A percentile compares a stretch with the other conserved stretches of the same genome.
These are phyloP conservation scores for Globisporangium megalacanthum DNA, from an alignment of 352 stramenopile genomes.

Conservation along the genomic window DNA sequence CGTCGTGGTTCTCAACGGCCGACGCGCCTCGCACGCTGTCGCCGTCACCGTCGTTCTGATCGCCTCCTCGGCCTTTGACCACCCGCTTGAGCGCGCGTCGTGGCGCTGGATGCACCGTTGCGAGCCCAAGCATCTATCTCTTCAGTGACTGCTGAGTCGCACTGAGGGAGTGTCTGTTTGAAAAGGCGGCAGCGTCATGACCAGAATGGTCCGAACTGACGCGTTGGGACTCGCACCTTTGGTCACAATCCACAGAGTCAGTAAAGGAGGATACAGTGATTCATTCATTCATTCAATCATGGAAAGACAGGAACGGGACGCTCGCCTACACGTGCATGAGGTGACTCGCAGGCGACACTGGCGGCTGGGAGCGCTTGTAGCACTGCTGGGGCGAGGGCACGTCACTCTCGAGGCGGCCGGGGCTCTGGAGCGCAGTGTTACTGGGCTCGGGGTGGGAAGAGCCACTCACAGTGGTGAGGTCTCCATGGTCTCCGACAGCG, in stretches of 20 bases:
- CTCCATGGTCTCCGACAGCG: background rate
- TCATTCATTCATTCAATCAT: too few species aligned
- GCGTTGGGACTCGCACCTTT: constrained; percentile 1
- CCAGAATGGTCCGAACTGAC: too few species aligned
- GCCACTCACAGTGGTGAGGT: background rate
- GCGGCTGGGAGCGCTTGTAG: constrained; percentile 54
- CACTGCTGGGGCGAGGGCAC: constrained; percentile 27
- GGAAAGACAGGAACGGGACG: too few species aligned
- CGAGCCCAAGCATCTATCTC: background rate
- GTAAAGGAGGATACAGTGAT: background rate
- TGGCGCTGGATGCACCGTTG: constrained; percentile 5
- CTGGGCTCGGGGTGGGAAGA: too few species aligned
- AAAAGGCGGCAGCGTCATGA: background rate
- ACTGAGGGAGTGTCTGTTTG: background rate
- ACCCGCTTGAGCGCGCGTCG: constrained; percentile 6
- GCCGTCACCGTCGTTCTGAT: too few species aligned
- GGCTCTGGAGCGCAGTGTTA: constrained; percentile 21
- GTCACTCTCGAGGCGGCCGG: constrained; percentile 12
- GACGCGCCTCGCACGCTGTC: background rate
- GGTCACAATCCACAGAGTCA: too few species aligned
- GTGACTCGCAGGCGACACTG: constrained; percentile 25
- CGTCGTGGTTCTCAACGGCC: background rate
- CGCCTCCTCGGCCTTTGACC: constrained; percentile 2
- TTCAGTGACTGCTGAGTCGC: too few species aligned
- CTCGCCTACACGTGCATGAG: constrained; percentile 24